Conservation (phyloP, 2,329 filamentous ascomycete genomes). For the Diaporthe amygdali region DNA sequence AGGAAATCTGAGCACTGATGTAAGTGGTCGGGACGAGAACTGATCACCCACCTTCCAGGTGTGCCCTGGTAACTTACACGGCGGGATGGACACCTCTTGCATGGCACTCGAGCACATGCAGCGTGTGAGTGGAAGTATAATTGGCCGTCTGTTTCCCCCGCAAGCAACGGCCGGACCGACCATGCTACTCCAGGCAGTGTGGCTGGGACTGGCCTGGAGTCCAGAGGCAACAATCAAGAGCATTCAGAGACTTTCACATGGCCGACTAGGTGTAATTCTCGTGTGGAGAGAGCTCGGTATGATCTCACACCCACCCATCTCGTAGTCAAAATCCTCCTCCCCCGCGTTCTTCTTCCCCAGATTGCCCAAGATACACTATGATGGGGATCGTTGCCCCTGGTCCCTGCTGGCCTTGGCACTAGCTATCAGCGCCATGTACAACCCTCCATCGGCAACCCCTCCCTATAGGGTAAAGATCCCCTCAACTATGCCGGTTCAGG, state of each 20-base stretch:
- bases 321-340: neutral
- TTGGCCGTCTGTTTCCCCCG: neutral
- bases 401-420: slow-evolving; percentile 7
- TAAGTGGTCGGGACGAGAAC: neutral
- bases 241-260: neutral
- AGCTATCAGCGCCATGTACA: neutral
- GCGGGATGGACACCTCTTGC: slow-evolving; percentile 5
- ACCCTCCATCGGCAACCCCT: neutral
- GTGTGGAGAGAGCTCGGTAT: slow-evolving; percentile 10
- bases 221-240: neutral
- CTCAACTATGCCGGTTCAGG: neutral
- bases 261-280: neutral
- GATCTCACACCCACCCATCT: slow-evolving; percentile 1
- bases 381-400: neutral
- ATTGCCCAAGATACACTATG: neutral
- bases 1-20: slow-evolving; percentile 8
- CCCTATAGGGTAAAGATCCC: neutral
- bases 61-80: neutral
- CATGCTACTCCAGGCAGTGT: neutral
- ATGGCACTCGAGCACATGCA: slow-evolving; percentile 8
- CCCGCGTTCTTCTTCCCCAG: neutral
- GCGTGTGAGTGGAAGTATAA: neutral
- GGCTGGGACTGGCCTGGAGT: neutral
- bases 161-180: neutral
- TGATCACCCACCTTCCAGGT: slow-evolving; percentile 6